Base-by-base conservation (phyloP, 768 basidiomycete genomes). In the Mycena leptocephala region DNA sequence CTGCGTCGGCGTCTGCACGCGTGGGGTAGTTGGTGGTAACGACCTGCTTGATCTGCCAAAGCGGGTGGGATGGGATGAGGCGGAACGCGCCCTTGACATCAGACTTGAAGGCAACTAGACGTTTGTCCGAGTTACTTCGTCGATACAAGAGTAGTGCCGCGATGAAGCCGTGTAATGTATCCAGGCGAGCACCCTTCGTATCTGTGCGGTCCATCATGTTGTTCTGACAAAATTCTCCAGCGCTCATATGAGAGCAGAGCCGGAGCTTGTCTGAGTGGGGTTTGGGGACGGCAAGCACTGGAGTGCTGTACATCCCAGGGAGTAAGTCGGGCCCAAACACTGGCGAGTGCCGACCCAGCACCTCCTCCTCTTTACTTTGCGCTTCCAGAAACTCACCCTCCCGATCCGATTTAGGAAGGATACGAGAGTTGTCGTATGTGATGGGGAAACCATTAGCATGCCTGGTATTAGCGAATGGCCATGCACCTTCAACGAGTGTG, bases 291-390 rank as follows among this genome's bases (percentile, higher is more conserved):
- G 18, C 30, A 58, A 5, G 43, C 6, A 46, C 16, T 4, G 84
- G 84, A 33, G 79, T 79, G 59, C 70, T 72, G 55, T 80, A 81
- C 85, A 85, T 84, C 0, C 84, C 81, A 14, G 79, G 79, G 80
- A 78, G 62, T 1, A 79, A 41, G 33, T 84, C 66, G 0, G 78
- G 58, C 0, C 84, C 80, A 51, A 87, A 85, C 1, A 76, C 30
- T 0, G 56, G 20, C 5, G 84, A 85, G 35, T 65, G 81, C 0
- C 77, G 76, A 0, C 79, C 80, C n/a, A 64, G 41, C 0, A 35
- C 41, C 1, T 79, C 43, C 64, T 83, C 83, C 3, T 56, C 58
- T 18, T 82, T 74, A 3, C 77, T 59, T 33, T 82, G 77, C 0
- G 24, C 26, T 5, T 70, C 30, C 14, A 82, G 8, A 46, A 81